Conservation (phyloP, 169 alveolate species). For the Babesia ovata region DNA sequence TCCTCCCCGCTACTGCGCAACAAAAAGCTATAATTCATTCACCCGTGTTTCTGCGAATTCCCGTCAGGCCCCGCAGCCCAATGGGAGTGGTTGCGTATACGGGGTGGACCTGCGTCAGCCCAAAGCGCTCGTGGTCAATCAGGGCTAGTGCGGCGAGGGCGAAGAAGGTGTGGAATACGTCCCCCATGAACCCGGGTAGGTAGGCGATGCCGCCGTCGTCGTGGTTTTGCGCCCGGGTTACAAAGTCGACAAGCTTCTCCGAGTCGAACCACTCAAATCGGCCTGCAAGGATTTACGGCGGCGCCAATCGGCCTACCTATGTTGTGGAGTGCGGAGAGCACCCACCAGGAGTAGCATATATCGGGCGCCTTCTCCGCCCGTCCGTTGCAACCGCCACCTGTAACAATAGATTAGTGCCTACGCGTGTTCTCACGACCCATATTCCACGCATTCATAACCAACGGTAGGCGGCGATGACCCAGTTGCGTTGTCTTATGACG, state of each 20-base stretch:
- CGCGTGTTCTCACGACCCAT: too few relatives aligned
- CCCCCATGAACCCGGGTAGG: constrained; percentile 93
- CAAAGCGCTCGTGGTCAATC: constrained; percentile 61
- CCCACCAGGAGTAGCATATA: constrained; percentile 98
- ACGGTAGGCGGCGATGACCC: too few relatives aligned
- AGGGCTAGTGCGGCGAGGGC: constrained; percentile 93
- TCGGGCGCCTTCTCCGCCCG: constrained; percentile 96
- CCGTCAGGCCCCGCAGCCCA: constrained; percentile 23
- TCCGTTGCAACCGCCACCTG: constrained; percentile 94
- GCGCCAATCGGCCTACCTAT: constrained; percentile 48
- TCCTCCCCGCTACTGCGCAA: constrained; percentile 53
- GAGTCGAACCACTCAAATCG: constrained; percentile 87
- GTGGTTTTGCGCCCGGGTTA: constrained; percentile 83
- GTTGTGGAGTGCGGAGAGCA: constrained; percentile 85
- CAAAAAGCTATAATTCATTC: constrained; percentile 38
- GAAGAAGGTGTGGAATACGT: constrained; percentile 94
- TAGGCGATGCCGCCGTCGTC: constrained; percentile 94
- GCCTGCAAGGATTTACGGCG: constrained; percentile 34
- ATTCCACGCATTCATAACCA: too few relatives aligned
- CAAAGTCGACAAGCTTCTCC: constrained; percentile 83
- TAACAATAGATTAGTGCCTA: not conserved
- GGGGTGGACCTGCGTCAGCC: constrained; percentile 63
- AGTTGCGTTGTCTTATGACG: too few relatives aligned
- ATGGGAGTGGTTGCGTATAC: constrained; percentile 70
- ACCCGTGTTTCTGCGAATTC: not conserved